Evolutionary conservation across 2,329 filamentous ascomycete genomes (phyloP).

Genomic region (Seiridium cupressi): DNA sequence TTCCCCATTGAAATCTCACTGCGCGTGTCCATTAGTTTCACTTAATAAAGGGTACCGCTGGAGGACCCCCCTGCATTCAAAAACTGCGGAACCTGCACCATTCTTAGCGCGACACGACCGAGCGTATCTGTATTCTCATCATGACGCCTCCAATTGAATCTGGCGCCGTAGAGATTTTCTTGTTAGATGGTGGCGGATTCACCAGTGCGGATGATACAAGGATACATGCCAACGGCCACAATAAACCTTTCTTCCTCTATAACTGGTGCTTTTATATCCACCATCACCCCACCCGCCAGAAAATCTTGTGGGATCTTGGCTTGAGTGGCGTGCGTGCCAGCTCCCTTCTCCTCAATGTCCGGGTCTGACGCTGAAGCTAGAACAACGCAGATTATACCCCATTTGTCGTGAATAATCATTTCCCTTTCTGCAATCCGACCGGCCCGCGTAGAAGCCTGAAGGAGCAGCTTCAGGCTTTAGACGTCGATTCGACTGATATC

Average conservation of each 20-base stretch:
- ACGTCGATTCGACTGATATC: not conserved
- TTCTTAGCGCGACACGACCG: too few relatives aligned
- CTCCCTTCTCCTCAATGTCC: not conserved
- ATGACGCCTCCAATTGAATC: not conserved
- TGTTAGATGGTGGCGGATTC: constrained; percentile 1
- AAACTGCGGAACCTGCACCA: too few relatives aligned
- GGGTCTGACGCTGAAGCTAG: not conserved
- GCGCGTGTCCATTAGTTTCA: too few relatives aligned
- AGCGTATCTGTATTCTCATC: too few relatives aligned
- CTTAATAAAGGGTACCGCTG: too few relatives aligned
- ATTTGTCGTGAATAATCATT: not conserved
- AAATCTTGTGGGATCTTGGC: not conserved
- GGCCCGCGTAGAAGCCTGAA: not conserved
- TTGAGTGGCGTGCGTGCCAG: not conserved
- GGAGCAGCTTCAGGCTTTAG: not conserved
- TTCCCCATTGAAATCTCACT: too few relatives aligned
- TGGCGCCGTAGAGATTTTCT: not conserved
- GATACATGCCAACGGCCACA: not conserved
- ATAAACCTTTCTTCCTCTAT: not conserved
- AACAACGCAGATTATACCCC: constrained; percentile 1
- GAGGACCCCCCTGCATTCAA: too few relatives aligned
- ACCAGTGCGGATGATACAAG: constrained; percentile 1
- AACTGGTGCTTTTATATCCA: constrained; percentile 3
- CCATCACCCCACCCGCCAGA: not conserved
- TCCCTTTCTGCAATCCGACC: not conserved